These are phyloP conservation scores for Bodo saltans DNA, from an alignment of 78 protist genomes.

Conservation along the genomic window DNA sequence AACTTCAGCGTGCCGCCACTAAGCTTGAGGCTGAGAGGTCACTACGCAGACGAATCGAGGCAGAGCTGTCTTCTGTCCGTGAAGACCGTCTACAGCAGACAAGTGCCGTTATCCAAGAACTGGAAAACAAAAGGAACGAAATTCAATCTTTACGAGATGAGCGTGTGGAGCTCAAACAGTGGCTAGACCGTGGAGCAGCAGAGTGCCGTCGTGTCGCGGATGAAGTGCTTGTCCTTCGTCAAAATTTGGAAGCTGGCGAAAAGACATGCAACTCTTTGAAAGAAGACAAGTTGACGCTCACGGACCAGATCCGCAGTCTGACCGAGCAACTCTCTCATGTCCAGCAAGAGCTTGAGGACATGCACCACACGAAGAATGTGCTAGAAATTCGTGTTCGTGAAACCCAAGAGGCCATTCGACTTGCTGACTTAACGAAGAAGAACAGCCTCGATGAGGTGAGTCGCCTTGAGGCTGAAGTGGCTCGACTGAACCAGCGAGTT, in stretches of 20 bases:
- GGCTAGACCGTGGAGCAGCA: constrained; percentile 19
- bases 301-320: background rate
- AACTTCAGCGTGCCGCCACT: background rate
- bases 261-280: background rate
- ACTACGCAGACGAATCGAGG: background rate
- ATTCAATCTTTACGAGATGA: constrained; percentile 2
- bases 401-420: background rate
- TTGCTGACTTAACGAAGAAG: background rate
- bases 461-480: constrained; percentile 15
- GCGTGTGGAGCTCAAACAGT: background rate
- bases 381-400: background rate
- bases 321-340: background rate
- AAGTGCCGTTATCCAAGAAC: background rate
- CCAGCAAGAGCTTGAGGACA: background rate
- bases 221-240: background rate
- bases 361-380: background rate
- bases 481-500: constrained; percentile 1
- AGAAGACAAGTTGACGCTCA: background rate
- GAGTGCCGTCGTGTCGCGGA: constrained; percentile 31
- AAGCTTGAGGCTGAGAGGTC: background rate
- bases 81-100: background rate
- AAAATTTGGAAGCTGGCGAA: background rate
- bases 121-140: background rate
- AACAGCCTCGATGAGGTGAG: background rate
- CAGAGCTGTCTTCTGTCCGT: background rate